Base-by-base conservation (phyloP, 805 yeast genomes). In the Myxozyma neotropica region DNA sequence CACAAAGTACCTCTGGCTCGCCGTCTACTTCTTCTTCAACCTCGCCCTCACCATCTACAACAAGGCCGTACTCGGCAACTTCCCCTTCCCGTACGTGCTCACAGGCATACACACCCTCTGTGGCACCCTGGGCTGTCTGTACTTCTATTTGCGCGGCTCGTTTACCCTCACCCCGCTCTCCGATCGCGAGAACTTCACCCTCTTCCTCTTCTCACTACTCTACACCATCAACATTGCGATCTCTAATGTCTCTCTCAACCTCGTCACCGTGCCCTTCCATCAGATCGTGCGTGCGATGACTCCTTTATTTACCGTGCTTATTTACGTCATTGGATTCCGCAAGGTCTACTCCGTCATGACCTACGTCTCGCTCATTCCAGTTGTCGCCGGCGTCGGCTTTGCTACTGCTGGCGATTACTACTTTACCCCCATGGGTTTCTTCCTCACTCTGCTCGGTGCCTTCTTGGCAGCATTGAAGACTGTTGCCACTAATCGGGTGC, bases 161-260 rank as follows among this genome's bases (percentile, higher is more conserved):
- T 68, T 68, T 61, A 63, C 63, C 12, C 59, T 68, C 48, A 64
- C 70, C 33, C 45, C 65, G 15, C 67, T 68, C 33, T 29, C 62
- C n/a, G 67, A 63, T 48, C 59, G 63, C 40, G 71, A 68, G 38
- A 59, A 63, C 58, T 24, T 63, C 48, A 66, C 66, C 26, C 61
- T 68, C 44, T 57, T 68, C 26, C 55, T 63, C 56, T 68, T 68
- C 52, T 67, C 71, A 36, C 58, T 67, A 29, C 63, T 68, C 43
- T 68, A 68, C 66, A 68, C 70, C 45, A 65, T 68, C 64, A 68
- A 68, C 63, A 68, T 68, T 47, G 70, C 70, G 45, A 68, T 68
- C 44, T 67, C 70, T 13, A 68, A 68, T 47, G 71, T 68, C 42
- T 68, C 71, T 27, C 61, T 68, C 44, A 64, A 68, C 44, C 63